Evolutionary conservation across 495 filamentous ascomycete genomes (phyloP).

Genomic region (Bacidia gigantensis): DNA sequence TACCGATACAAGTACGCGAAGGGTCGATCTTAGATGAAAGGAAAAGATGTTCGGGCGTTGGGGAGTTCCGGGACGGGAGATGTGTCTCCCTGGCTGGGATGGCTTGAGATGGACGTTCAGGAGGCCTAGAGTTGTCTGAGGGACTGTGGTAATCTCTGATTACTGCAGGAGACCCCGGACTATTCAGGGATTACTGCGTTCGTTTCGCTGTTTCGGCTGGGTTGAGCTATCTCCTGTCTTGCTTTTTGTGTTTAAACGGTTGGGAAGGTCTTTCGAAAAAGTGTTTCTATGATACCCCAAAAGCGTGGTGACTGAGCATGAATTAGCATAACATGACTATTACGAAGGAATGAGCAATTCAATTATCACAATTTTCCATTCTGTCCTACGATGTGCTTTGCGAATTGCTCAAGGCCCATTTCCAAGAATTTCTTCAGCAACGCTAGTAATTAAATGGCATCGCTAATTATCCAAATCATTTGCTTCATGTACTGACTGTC

Average conservation of each 20-base stretch:
- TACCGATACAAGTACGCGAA: constrained; percentile 34
- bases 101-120: neutral
- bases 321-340: too few relatives aligned
- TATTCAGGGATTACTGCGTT: neutral
- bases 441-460: too few relatives aligned
- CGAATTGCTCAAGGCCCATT: too few relatives aligned
- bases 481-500: too few relatives aligned
- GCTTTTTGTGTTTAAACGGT: too few relatives aligned
- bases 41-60: neutral
- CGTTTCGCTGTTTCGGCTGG: neutral
- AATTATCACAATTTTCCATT: neutral
- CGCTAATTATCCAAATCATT: too few relatives aligned
- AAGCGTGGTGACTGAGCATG: neutral
- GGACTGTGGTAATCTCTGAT: neutral
- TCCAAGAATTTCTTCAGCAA: too few relatives aligned
- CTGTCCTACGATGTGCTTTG: neutral
- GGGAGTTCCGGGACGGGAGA: neutral
- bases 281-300: neutral
- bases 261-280: too few relatives aligned
- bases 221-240: neutral
- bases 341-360: too few relatives aligned
- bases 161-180: neutral
- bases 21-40: constrained; percentile 1
- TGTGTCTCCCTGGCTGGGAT: neutral
- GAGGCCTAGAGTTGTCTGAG: neutral